phyloP scores from a whole-genome alignment of 768 basidiomycete species.

The Dictyophora rubrovolvata region DNA sequence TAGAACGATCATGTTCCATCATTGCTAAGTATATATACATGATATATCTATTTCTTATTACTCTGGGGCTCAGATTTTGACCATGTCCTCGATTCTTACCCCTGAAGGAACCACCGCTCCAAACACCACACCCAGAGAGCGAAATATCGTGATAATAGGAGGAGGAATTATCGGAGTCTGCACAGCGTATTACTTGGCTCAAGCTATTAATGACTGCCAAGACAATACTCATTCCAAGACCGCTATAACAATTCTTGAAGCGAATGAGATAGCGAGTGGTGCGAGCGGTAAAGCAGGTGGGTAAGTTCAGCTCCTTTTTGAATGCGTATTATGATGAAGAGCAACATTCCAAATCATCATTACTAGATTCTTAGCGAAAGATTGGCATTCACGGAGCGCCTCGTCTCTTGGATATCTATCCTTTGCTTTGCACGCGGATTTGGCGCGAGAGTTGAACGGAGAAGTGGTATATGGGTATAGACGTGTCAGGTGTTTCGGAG shows the following conservation, averaged over 20 bases:
- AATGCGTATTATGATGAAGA: constrained; percentile 13
- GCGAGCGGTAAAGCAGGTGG: constrained; percentile 7
- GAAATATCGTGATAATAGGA: constrained; percentile 34
- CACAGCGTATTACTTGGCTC: constrained; percentile 32
- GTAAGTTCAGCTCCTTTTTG: neutral
- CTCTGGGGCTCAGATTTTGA: too few species aligned
- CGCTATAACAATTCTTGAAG: constrained; percentile 16
- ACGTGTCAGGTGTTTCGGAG: constrained; percentile 20
- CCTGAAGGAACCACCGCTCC: too few species aligned
- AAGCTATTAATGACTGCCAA: constrained; percentile 25
- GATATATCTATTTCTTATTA: too few species aligned
- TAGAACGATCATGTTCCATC: too few species aligned
- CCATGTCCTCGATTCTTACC: too few species aligned
- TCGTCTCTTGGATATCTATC: constrained; percentile 25
- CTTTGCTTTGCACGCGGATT: constrained; percentile 28
- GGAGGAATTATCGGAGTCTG: constrained; percentile 37
- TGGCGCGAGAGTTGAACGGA: constrained; percentile 30
- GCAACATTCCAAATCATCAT: constrained; percentile 21
- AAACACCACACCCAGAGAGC: constrained; percentile 2
- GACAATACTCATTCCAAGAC: constrained; percentile 29
- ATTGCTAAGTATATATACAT: too few species aligned
- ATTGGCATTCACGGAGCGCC: constrained; percentile 23
- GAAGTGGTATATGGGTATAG: constrained; percentile 30
- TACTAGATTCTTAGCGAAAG: constrained; percentile 35
- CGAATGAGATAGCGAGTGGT: constrained; percentile 6